Percentiles rank a stretch among this genome's conserved stretches.
Conservation (phyloP, 352 stramenopile genomes). For the Pythium volutum region DNA sequence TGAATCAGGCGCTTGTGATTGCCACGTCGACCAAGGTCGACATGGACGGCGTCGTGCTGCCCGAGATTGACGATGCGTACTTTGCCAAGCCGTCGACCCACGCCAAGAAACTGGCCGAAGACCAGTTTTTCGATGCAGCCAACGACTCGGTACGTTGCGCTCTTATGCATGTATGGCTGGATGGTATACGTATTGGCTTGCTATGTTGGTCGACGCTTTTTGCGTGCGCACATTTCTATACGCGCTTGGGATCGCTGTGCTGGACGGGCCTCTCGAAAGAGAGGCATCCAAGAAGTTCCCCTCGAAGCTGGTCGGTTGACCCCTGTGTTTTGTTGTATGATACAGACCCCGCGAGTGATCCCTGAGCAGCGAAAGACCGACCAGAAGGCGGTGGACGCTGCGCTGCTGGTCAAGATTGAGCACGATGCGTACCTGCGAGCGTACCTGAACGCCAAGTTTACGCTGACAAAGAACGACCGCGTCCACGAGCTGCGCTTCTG, state of each 20-base stretch:
- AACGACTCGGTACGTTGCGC: constrained; percentile 26
- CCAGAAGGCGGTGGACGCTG: constrained; percentile 94
- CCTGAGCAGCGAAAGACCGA: constrained; percentile 93
- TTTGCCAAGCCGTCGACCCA: constrained; percentile 90
- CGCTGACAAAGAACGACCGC: constrained; percentile 96
- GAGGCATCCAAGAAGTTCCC: neutral
- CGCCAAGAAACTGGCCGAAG: constrained; percentile 92
- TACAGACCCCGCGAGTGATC: constrained; percentile 35
- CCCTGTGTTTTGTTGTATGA: constrained; percentile 8
- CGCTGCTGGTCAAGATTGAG: constrained; percentile 57
- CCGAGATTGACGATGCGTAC: constrained; percentile 94
- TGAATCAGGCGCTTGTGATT: constrained; percentile 99
- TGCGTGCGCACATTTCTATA: constrained; percentile 10
- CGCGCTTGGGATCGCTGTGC: constrained; percentile 70
- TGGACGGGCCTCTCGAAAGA: neutral
- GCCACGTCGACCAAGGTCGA: constrained; percentile 97
- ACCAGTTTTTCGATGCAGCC: constrained; percentile 92
- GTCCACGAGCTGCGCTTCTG: constrained; percentile 91
- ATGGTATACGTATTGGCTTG: neutral
- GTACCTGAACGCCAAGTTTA: constrained; percentile 99
- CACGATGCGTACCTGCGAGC: constrained; percentile 88
- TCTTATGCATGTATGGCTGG: neutral
- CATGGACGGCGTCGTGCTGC: constrained; percentile 90
- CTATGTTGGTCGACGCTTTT: neutral
- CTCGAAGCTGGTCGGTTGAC: constrained; percentile 23